Conservation (phyloP, 208 protist genomes). For the Leishmania mexicana region DNA sequence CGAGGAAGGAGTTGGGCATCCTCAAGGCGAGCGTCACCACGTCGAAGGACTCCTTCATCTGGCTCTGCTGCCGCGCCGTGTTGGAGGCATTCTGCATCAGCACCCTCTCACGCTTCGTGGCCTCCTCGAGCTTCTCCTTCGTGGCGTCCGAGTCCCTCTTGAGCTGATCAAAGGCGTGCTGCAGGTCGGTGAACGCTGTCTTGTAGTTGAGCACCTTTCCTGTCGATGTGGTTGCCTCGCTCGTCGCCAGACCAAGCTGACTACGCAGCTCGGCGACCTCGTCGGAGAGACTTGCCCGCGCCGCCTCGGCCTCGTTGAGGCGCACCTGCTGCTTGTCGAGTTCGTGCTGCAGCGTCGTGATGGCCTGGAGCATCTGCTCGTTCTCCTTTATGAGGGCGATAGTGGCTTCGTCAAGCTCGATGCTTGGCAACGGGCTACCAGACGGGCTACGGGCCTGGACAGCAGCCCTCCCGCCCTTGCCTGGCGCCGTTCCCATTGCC, state of each 20-base stretch:
- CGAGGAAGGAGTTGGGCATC: constrained; percentile 12
- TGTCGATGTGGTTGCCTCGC: constrained; percentile 24
- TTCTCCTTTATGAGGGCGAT: constrained; percentile 59
- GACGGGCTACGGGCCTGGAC: constrained; percentile 22
- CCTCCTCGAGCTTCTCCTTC: constrained; percentile 31
- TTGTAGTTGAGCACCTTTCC: constrained; percentile 48
- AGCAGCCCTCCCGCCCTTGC: constrained; percentile 1
- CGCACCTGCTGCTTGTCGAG: constrained; percentile 27
- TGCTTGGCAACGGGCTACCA: constrained; percentile 23
- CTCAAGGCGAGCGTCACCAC: constrained; percentile 13
- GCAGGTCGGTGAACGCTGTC: constrained; percentile 35
- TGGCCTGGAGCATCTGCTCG: constrained; percentile 57
- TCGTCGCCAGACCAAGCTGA: constrained; percentile 43
- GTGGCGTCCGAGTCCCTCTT: constrained; percentile 36
- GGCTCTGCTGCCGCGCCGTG: constrained; percentile 8
- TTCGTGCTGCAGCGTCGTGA: constrained; percentile 45
- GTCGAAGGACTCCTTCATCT: constrained; percentile 34
- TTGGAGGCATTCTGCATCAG: not conserved
- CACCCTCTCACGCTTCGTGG: constrained; percentile 12
- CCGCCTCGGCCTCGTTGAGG: constrained; percentile 22
- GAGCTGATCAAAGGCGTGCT: constrained; percentile 28
- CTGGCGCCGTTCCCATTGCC: not conserved
- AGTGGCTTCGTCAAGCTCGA: constrained; percentile 39
- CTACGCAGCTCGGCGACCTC: constrained; percentile 54
- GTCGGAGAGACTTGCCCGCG: constrained; percentile 9